Conservation (phyloP, 306 rosid genomes). For the Albizia julibrissin region DNA sequence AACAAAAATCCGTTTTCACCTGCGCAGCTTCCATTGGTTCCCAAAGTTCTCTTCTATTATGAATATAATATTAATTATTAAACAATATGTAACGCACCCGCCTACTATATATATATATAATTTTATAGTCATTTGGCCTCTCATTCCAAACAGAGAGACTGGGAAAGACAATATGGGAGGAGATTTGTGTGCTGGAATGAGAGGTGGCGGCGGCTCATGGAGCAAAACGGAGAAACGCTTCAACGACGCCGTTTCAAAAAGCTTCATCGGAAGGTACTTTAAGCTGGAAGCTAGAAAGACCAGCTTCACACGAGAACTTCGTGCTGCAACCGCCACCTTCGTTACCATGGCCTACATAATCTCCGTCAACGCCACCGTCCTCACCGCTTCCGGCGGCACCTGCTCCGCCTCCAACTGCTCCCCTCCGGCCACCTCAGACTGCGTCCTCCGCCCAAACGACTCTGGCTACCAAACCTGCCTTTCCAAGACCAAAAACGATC, state of each 20-base stretch:
- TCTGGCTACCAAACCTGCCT: conserved; percentile 71
- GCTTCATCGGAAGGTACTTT: conserved; percentile 69
- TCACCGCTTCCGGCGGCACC: conserved; percentile 72
- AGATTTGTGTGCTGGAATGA: conserved; percentile 49
- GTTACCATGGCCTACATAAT: conserved; percentile 97
- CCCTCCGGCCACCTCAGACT: conserved; percentile 45
- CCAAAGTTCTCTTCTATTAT: background rate
- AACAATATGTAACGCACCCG: background rate
- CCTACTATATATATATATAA: background rate
- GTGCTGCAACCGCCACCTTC: conserved; percentile 87
- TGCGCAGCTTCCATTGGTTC: background rate
- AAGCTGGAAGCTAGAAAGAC: conserved; percentile 68
- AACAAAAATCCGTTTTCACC: background rate
- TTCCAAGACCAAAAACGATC: conserved; percentile 62
- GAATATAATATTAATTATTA: background rate
- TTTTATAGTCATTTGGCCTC: background rate
- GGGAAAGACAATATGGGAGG: conserved; percentile 42
- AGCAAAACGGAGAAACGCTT: conserved; percentile 49
- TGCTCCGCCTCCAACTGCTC: conserved; percentile 76
- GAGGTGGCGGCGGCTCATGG: conserved; percentile 39
- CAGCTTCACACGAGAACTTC: conserved; percentile 66
- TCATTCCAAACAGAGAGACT: background rate
- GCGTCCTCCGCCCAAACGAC: conserved; percentile 50
- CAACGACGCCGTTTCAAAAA: conserved; percentile 53
- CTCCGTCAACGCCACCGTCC: conserved; percentile 86